Conservation (phyloP, 1,139 yeast genomes). For the Waltiozyma sp. region DNA sequence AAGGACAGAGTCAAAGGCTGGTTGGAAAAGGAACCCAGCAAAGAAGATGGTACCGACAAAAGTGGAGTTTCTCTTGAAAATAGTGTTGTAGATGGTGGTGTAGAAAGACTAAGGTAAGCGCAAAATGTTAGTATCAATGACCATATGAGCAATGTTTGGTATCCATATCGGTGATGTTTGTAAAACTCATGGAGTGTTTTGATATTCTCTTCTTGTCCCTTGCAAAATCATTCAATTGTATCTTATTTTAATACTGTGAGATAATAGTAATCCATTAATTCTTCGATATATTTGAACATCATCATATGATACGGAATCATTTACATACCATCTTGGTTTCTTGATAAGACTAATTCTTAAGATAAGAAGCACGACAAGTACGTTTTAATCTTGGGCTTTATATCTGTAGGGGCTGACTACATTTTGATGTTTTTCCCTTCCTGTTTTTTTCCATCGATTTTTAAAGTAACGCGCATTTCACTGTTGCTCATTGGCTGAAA, state of each 20-base stretch:
- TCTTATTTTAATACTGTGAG: not conserved
- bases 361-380: not conserved
- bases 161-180: not conserved
- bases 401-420: too few species aligned
- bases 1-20: slow-evolving; percentile 66
- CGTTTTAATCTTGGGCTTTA: too few species aligned
- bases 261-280: not conserved
- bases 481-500: not conserved
- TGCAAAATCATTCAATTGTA: not conserved
- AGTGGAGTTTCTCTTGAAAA: slow-evolving; percentile 89
- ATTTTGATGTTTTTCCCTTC: not conserved
- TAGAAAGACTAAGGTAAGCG: slow-evolving; percentile 25
- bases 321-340: not conserved
- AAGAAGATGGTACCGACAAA: slow-evolving; percentile 80
- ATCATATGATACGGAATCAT: not conserved
- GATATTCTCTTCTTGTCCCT: not conserved
- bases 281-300: not conserved
- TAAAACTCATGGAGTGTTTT: not conserved
- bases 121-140: slow-evolving; percentile 5
- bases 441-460: not conserved
- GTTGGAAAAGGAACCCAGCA: slow-evolving; percentile 86
- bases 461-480: not conserved
- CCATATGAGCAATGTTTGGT: not conserved
- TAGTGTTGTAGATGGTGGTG: slow-evolving; percentile 49
- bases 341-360: not conserved